Base-by-base conservation (phyloP, 176 grass and related monocot species). In the Phoenix dactylifera region DNA sequence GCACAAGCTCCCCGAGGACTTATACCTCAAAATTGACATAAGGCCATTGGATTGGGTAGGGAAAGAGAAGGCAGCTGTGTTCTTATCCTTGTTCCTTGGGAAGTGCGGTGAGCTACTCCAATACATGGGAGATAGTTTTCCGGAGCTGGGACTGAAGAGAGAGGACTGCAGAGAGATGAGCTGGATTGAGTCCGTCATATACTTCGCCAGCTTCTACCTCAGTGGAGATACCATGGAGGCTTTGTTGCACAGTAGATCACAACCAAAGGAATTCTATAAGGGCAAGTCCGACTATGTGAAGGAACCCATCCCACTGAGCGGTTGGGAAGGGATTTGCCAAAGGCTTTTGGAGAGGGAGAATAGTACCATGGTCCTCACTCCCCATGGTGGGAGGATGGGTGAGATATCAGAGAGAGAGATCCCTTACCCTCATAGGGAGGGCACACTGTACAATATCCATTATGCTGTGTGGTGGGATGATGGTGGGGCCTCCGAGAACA, bases 221-320 rank as follows among this genome's bases (percentile, higher is more conserved):
- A 44, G 14, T 22, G 7, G 17, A 7, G 20, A 20, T 20, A 18
- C 19, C 17, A 2, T 6, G 7, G 62, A 64, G 19, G 17, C 24
- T 1, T 50, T 64, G 14, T 6, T 64, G 62, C 19, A 50, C 4
- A 28, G 26, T 3, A 28, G 4, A 4, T 4, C 26, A 3, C 4
- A 28, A 28, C 5, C 0, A 3, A 2, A 63, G 5, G 59, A 4
- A 20, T 55, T 51, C 15, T 70, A 52, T 14, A 81, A 81, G 26
- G 78, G 58, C 6, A 81, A 74, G 59, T 81, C 78, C 25, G 71
- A 74, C 51, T 81, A 70, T 55, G 68, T 81, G 65, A 70, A 49
- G 17, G 30, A 66, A 9, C 57, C 51, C 3, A 51, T 80, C 19
- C 24, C 64, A 51, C 12, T 15, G 71, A 23, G 22, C 20, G 20